Evolutionary conservation across 2,329 filamentous ascomycete genomes (phyloP).

Genomic region (Ophiostoma triangulosporum): DNA sequence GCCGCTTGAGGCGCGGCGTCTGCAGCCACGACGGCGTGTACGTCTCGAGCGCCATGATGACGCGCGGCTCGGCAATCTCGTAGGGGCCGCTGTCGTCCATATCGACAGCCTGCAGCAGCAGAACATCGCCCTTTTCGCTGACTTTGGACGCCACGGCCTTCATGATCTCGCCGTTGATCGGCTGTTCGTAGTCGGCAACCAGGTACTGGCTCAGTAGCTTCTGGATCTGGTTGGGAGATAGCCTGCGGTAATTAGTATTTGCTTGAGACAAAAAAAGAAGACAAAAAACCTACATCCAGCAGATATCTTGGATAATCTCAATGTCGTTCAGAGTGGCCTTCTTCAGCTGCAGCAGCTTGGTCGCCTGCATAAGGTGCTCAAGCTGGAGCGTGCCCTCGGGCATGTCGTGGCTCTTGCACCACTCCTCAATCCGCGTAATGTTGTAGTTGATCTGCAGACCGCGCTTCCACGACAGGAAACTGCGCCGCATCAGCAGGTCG

Average conservation of each 20-base stretch:
- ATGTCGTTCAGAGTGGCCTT: slow-evolving; percentile 98
- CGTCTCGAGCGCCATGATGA: slow-evolving; percentile 91
- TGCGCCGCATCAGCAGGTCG: slow-evolving; percentile 90
- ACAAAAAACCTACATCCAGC: slow-evolving; percentile 78
- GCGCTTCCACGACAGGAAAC: slow-evolving; percentile 98
- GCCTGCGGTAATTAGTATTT: slow-evolving; percentile 36
- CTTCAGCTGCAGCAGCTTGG: slow-evolving; percentile 94
- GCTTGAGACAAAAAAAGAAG: too few species aligned
- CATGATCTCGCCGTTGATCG: slow-evolving; percentile 99
- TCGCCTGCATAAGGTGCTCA: slow-evolving; percentile 99
- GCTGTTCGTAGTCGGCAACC: slow-evolving; percentile 96
- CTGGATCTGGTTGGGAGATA: slow-evolving; percentile 97
- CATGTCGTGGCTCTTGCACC: slow-evolving; percentile 99
- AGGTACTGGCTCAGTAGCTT: slow-evolving; percentile 98
- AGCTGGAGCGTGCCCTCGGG: slow-evolving; percentile 93
- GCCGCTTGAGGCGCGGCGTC: slow-evolving; percentile 84
- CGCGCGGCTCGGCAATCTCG: slow-evolving; percentile 91
- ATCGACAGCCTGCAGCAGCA: slow-evolving; percentile 86
- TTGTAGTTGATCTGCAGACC: slow-evolving; percentile 99
- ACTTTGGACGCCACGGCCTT: slow-evolving; percentile 95
- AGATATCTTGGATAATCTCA: slow-evolving; percentile 99
- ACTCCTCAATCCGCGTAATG: slow-evolving; percentile 97
- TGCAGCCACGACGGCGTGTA: slow-evolving; percentile 98
- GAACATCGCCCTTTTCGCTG: slow-evolving; percentile 94
- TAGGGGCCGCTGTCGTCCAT: slow-evolving; percentile 99